Evolutionary conservation across 306 rosid species (phyloP), one percentile per base, ranked within the genome.

Genomic region (Vigna trinervia): DNA sequence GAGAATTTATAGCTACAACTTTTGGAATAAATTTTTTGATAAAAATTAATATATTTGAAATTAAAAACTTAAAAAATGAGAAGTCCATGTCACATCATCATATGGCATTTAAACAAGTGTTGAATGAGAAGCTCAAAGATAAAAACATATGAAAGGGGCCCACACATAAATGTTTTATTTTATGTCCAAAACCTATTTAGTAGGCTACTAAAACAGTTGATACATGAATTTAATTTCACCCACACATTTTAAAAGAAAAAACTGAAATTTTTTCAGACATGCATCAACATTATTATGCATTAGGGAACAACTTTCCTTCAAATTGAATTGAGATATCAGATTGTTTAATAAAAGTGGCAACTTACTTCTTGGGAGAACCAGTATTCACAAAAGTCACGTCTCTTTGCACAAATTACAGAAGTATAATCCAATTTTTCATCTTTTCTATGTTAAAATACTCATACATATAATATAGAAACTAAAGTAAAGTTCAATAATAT

Each of bases 211-310:
- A 32, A 46, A 77, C 41, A 26, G 51, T 52, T 13, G 19, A 30
- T 50, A 53, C 38, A 59, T 58, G 65, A 5, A 12, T 67, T 54
- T 71, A 41, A 39, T 46, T 58, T 71, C 67, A 71, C 79, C 81
- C 73, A 76, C 76, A 76, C n/a, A 38, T 52, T 74, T 17, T 12
- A 8, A 4, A 17, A 63, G 4, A 43, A 15, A 63, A 34, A 64
- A 15, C 3, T 1, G 11, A 71, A 47, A 17, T 56, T 20, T 12
- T 78, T 50, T 47, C 4, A 71, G 12, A 9, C 45, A 71, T 63
- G 82, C 36, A 56, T 82, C 58, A 41, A 57, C 51, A 6, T 50
- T 56, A 70, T 82, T 65, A 17, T 32, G 65, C 58, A 48, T 13
- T 14, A 26, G 50, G 65, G 30, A 59, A 41, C 58, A 36, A 45